phyloP scores from a whole-genome alignment of 176 grass and related monocot species.

The Oryza longistaminata region DNA sequence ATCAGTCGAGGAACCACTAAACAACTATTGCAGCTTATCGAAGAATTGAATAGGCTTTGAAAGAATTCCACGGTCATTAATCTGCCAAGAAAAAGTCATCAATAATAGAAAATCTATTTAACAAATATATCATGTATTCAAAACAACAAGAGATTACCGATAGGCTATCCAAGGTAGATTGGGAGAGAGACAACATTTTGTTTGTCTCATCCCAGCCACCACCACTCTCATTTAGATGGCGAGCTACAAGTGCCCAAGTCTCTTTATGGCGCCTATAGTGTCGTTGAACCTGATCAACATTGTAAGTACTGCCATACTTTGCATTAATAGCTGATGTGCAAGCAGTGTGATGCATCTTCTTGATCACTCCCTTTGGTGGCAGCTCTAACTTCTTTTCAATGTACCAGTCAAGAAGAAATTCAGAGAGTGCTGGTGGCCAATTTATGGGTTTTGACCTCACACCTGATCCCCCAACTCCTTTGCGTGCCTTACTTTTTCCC shows the following conservation, averaged over 20 bases:
- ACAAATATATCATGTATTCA: background rate
- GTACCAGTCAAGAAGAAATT: conserved; percentile 8
- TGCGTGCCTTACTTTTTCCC: background rate
- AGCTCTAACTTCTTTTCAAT: conserved; percentile 9
- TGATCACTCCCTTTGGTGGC: background rate
- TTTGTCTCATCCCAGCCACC: background rate
- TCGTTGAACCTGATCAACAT: background rate
- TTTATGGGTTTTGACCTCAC: background rate
- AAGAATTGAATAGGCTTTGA: background rate
- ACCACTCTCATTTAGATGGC: background rate
- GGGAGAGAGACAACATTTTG: background rate
- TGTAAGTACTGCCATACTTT: background rate
- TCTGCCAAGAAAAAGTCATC: background rate
- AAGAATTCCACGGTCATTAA: background rate
- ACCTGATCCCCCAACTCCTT: too few relatives aligned
- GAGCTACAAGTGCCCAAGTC: background rate
- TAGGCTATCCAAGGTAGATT: background rate
- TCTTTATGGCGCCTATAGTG: background rate
- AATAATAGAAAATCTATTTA: too few relatives aligned
- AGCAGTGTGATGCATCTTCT: conserved; percentile 1
- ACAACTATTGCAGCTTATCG: conserved; percentile 11
- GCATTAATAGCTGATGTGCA: background rate
- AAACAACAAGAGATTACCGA: background rate
- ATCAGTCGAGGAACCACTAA: background rate
- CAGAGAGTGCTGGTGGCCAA: background rate